phyloP scores from a whole-genome alignment of 805 yeast species.

The Suhomyces sp. region DNA sequence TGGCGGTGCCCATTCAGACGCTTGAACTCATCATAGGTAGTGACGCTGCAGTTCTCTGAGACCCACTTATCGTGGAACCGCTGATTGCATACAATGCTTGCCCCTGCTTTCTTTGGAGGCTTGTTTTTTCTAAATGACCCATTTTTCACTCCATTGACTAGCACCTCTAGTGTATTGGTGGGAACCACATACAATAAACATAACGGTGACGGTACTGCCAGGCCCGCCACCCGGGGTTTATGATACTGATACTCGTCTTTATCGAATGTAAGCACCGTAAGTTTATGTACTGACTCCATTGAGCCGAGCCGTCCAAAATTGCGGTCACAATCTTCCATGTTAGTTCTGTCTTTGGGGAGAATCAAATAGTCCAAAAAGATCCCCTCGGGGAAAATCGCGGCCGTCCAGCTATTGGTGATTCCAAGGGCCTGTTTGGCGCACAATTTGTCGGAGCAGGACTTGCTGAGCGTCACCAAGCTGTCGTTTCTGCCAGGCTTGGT shows the following conservation, averaged over 20 bases:
- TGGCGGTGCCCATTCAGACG: slow-evolving; percentile 23
- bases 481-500: slow-evolving; percentile 93
- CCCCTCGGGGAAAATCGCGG: slow-evolving; percentile 29
- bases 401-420: slow-evolving; percentile 45
- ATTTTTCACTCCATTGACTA: slow-evolving; percentile 59
- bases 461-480: slow-evolving; percentile 66
- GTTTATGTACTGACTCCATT: slow-evolving; percentile 10
- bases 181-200: slow-evolving; percentile 27
- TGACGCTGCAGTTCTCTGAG: too few relatives aligned
- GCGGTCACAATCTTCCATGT: slow-evolving; percentile 30
- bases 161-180: slow-evolving; percentile 29
- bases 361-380: slow-evolving; percentile 49
- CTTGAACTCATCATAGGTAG: slow-evolving; percentile 14
- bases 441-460: slow-evolving; percentile 88
- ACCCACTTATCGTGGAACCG: slow-evolving; percentile 11
- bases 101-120: slow-evolving; percentile 44
- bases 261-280: slow-evolving; percentile 21
- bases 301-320: slow-evolving; percentile 34
- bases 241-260: slow-evolving; percentile 22
- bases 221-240: slow-evolving; percentile 14
- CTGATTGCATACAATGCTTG: slow-evolving; percentile 35
- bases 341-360: slow-evolving; percentile 34
- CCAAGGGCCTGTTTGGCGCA: slow-evolving; percentile 61
- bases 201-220: slow-evolving; percentile 26
- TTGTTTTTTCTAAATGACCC: slow-evolving; percentile 50